Base-by-base conservation (phyloP, 345 rosid species). In the Aurinia saxatilis region DNA sequence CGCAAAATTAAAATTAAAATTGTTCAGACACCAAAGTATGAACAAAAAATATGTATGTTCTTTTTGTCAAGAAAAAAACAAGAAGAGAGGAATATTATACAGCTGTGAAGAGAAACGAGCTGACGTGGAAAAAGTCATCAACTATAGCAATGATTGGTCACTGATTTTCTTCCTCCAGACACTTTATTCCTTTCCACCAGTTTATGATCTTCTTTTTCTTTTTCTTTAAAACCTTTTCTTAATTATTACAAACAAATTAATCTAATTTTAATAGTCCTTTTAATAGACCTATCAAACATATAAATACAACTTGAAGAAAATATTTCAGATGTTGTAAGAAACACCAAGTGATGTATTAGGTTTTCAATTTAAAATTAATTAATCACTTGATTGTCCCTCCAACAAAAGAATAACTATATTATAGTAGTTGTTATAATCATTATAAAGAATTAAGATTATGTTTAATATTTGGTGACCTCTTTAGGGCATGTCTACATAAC, bases 161-260 rank as follows among this genome's bases (percentile, higher is more conserved):
- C 12, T 61, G 42, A 18, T 16, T 53, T 54, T 67, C 63, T 29
- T 36, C 41, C 0, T 66, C 42, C 71, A 57, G 57, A 50, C 36
- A 38, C 34, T 66, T 39, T 57, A 58, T 67, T 58, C 60, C 11
- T 42, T 58, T 67, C 66, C 59, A 67, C 66, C 66, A 41, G 45
- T 67, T 67, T 45, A 19, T 40, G 72, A 52, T 59, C 72, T 46
- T 50, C 15, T 23, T 54, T 3, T 27, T 5, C 6, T 27, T 27
- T 27, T 27, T n/a, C n/a, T n/a, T n/a, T 2, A 5, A 5, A 3
- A 1, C 3, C 6, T 4, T 27, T 27, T 6, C 5, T 27, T 0
- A 4, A 27, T n/a, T n/a, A n/a, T n/a, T n/a, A 18, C 49, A 25
- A 38, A 36, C 40, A 5, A 17, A 27, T n/a, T 6, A n/a, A 33